Evolutionary conservation across 208 protist species (phyloP).

Genomic region (Kentomonas sorsogonicus): DNA sequence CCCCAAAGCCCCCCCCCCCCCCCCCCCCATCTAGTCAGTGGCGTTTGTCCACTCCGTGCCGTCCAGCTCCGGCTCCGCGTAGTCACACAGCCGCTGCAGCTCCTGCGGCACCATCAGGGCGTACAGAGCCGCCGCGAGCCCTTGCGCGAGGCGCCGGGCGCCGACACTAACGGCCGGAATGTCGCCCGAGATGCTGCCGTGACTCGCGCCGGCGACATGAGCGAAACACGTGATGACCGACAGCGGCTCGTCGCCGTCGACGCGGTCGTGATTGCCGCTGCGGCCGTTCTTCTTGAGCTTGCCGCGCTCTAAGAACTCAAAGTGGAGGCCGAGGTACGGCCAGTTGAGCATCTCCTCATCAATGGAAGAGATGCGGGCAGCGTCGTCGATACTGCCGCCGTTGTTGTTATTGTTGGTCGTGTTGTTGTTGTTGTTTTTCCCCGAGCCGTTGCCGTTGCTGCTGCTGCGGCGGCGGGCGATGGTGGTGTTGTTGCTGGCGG

Average conservation of each 20-base stretch:
- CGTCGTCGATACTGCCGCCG: not conserved
- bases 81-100: too few species aligned
- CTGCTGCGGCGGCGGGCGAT: not conserved
- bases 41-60: too few species aligned
- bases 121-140: too few species aligned
- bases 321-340: slow-evolving; percentile 9
- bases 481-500: not conserved
- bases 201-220: too few species aligned
- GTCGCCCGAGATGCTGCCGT: too few species aligned
- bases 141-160: too few species aligned
- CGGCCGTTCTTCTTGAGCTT: not conserved
- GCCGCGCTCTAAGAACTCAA: slow-evolving; percentile 14
- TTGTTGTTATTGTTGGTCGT: slow-evolving; percentile 4
- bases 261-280: not conserved
- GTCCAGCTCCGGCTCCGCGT: too few species aligned
- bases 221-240: too few species aligned
- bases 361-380: not conserved
- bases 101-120: too few species aligned
- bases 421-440: slow-evolving; percentile 8
- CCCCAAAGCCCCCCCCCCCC: too few species aligned
- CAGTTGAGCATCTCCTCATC: slow-evolving; percentile 9
- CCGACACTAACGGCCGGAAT: too few species aligned
- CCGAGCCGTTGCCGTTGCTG: not conserved
- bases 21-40: too few species aligned
- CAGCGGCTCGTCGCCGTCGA: not conserved